Conservation (phyloP, 1,139 yeast species). For the Taphrina betulina region DNA sequence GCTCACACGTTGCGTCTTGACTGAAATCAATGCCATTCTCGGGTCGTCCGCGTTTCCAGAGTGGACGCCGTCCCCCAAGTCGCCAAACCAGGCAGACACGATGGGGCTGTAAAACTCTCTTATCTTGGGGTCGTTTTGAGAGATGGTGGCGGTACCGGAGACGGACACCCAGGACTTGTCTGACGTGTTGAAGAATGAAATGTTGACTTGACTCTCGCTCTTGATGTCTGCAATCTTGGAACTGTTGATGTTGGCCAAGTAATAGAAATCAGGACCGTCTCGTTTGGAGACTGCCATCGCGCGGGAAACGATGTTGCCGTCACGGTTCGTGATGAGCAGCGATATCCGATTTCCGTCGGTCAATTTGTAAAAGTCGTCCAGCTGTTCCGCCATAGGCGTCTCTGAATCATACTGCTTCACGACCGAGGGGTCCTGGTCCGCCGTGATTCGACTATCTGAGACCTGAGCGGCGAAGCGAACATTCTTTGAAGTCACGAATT, state of each 20-base stretch:
- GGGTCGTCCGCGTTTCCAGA: slow-evolving; percentile 30
- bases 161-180: slow-evolving; percentile 22
- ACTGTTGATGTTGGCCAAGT: slow-evolving; percentile 25
- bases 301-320: slow-evolving; percentile 19
- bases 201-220: neutral
- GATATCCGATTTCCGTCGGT: slow-evolving; percentile 28
- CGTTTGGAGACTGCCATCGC: slow-evolving; percentile 30
- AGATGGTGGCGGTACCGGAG: slow-evolving; percentile 27
- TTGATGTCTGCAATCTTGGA: slow-evolving; percentile 18
- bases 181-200: slow-evolving; percentile 21
- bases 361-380: slow-evolving; percentile 22
- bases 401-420: slow-evolving; percentile 26
- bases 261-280: slow-evolving; percentile 24
- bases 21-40: slow-evolving; percentile 15
- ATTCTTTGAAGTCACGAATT: too few species aligned
- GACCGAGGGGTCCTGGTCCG: slow-evolving; percentile 27
- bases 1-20: slow-evolving; percentile 22
- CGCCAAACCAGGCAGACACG: slow-evolving; percentile 31
- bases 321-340: slow-evolving; percentile 15
- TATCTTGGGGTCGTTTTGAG: slow-evolving; percentile 21
- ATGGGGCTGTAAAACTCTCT: slow-evolving; percentile 25
- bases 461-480: slow-evolving; percentile 10
- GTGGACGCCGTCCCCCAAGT: slow-evolving; percentile 20
- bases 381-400: slow-evolving; percentile 23
- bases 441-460: neutral